These are phyloP conservation scores for Smallanthus sonchifolius DNA, from an alignment of 129 eudicot species.

Conservation along the genomic window DNA sequence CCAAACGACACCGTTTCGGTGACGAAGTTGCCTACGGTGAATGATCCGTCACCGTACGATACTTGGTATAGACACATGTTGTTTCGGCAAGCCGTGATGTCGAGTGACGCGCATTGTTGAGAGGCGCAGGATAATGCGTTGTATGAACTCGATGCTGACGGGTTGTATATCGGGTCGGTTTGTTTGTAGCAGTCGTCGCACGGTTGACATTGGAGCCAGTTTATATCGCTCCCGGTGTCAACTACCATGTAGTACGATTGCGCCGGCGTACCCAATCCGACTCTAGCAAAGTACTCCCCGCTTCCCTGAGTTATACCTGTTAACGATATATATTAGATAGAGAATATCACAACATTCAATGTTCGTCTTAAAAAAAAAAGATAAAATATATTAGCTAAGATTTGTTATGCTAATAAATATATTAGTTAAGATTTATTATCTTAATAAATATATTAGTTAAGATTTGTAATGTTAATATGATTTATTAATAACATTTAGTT, in stretches of 20 bases:
- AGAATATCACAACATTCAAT: too few relatives aligned
- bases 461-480: too few relatives aligned
- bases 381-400: too few relatives aligned
- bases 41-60: conserved; percentile 88
- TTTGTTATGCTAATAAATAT: too few relatives aligned
- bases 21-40: conserved; percentile 57
- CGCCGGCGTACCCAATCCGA: conserved; percentile 69
- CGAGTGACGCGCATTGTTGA: conserved; percentile 35
- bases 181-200: conserved; percentile 73
- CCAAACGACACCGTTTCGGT: conserved; percentile 76
- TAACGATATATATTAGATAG: too few relatives aligned
- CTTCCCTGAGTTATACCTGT: conserved; percentile 56
- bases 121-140: conserved; percentile 37
- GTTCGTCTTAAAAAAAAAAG: too few relatives aligned
- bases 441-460: too few relatives aligned
- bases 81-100: conserved; percentile 40
- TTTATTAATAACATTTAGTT: too few relatives aligned
- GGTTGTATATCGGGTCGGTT: conserved; percentile 53
- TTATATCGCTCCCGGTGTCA: conserved; percentile 84
- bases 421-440: too few relatives aligned
- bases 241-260: conserved; percentile 44
- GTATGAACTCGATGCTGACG: conserved; percentile 43
- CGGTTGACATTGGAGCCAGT: conserved; percentile 78
- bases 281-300: conserved; percentile 75
- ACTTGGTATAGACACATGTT: conserved; percentile 60